Evolutionary conservation across 495 filamentous ascomycete genomes (phyloP), one percentile per base, ranked within the genome.

Genomic region (Aspergillus diversus): DNA sequence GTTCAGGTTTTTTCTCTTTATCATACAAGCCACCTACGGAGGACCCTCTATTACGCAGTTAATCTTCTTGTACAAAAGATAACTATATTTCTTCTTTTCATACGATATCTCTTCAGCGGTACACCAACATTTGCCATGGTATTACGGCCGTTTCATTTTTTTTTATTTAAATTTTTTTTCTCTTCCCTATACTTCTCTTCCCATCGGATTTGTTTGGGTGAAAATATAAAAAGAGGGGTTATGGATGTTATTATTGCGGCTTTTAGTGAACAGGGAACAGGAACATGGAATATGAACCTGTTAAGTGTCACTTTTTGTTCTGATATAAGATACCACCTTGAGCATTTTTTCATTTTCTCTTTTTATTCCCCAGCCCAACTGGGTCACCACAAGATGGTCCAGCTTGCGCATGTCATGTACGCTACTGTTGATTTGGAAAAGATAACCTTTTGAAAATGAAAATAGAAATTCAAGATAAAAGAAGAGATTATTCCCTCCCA

Each of bases 61-160:
- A 77, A 79, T 79, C 65, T 69, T 75, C 67, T 66, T 80, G 75
- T 80, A 78, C 75, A 80, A 71, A 70, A 69, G 67, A 61, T 43
- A 21, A 72, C 11, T 50, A 50, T 70, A 27, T 69, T 73, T 63
- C 51, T 67, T 71, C 57, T 61, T 31, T 52, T 58, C 47, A 17
- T 51, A 27, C 21, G 43, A 56, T 55, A 57, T 47, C 53, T 54
- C 55, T 60, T 49, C 57, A 59, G 48, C 63, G 48, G 60, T 63
- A 52, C 58, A 64, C 56, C 21, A 43, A 43, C 39, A 58, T 61
- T 65, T 69, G 67, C 48, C 48, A 55, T 42, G 56, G 57, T 58
- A 53, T 61, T 55, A 61, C 59, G 61, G 66, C 55, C 49, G 60
- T 66, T 64, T 42, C 55, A 60, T 60, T 35, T 12, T 53, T 61